A percentile compares a stretch with the other conserved stretches of the same genome.
These are phyloP conservation scores for Euphrasia arctica DNA, from an alignment of 305 asterid species.

Conservation along the genomic window DNA sequence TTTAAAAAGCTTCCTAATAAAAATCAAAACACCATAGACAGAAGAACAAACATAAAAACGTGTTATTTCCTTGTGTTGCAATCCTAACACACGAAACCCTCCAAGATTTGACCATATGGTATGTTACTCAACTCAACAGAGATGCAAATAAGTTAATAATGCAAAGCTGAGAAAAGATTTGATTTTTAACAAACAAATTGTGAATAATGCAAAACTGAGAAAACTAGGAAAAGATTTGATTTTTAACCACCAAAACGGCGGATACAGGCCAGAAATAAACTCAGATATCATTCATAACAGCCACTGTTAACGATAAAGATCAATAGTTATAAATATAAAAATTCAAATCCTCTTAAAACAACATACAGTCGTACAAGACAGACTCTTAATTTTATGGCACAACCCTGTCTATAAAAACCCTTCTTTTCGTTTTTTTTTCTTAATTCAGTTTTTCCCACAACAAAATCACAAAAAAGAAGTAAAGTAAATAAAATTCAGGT, in stretches of 20 bases:
- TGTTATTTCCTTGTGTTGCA: neutral
- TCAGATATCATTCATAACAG: slow-evolving; percentile 32
- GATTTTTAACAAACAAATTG: slow-evolving; percentile 1
- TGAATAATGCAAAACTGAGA: neutral
- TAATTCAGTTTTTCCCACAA: slow-evolving; percentile 15
- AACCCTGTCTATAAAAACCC: slow-evolving; percentile 32
- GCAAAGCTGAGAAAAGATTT: slow-evolving; percentile 1
- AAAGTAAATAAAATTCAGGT: slow-evolving; percentile 26
- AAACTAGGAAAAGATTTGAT: neutral
- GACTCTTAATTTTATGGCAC: slow-evolving; percentile 20
- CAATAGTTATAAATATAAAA: slow-evolving; percentile 36
- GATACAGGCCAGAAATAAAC: slow-evolving; percentile 16
- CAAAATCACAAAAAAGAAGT: slow-evolving; percentile 16
- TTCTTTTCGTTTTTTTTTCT: neutral
- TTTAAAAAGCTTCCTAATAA: neutral
- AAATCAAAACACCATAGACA: no score
- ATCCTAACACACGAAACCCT: neutral
- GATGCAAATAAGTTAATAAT: slow-evolving; percentile 1
- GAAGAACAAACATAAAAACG: neutral
- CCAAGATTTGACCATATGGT: neutral
- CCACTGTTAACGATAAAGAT: slow-evolving; percentile 37
- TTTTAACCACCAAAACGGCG: neutral
- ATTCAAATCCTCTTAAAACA: slow-evolving; percentile 46
- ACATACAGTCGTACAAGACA: slow-evolving; percentile 37
- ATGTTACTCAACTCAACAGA: neutral